These are phyloP conservation scores for Agaricales sp. DNA, from an alignment of 1,284 basidiomycete genomes.

Conservation along the genomic window DNA sequence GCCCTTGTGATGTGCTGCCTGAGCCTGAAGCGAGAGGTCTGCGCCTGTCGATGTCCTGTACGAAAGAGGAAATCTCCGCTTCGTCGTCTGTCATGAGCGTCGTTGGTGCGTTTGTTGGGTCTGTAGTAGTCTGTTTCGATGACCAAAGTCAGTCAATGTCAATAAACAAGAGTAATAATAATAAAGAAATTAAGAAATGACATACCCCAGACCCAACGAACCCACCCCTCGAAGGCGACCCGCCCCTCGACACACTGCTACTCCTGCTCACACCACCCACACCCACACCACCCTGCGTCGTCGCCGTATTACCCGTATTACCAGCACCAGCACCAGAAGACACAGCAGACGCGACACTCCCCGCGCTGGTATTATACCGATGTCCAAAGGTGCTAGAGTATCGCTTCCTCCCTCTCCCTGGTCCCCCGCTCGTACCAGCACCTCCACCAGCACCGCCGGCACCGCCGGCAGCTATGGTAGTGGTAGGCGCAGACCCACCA, in stretches of 20 bases:
- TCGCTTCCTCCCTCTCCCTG: constrained; percentile 2
- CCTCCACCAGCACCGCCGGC: not conserved
- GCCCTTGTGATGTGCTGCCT: no score
- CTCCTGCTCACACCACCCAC: not conserved
- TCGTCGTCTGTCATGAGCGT: constrained; percentile 2
- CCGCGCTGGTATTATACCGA: not conserved
- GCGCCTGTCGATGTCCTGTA: constrained; percentile 1
- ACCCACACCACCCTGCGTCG: not conserved
- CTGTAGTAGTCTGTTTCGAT: not conserved
- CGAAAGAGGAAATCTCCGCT: not conserved
- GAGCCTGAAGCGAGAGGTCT: not conserved
- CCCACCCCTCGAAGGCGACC: not conserved
- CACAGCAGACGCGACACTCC: not conserved
- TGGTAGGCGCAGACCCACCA: not conserved
- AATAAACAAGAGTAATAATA: not conserved
- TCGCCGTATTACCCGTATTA: not conserved
- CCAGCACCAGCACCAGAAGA: not conserved
- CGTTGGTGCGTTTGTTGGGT: not conserved
- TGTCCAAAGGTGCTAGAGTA: constrained; percentile 1
- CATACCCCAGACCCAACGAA: not conserved
- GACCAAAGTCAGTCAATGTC: not conserved
- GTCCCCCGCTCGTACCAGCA: not conserved
- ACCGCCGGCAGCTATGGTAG: not conserved
- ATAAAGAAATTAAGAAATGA: not conserved
- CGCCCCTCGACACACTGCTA: not conserved